Base-by-base conservation (phyloP, 805 yeast genomes). In the Phaffomyces opuntiae region DNA sequence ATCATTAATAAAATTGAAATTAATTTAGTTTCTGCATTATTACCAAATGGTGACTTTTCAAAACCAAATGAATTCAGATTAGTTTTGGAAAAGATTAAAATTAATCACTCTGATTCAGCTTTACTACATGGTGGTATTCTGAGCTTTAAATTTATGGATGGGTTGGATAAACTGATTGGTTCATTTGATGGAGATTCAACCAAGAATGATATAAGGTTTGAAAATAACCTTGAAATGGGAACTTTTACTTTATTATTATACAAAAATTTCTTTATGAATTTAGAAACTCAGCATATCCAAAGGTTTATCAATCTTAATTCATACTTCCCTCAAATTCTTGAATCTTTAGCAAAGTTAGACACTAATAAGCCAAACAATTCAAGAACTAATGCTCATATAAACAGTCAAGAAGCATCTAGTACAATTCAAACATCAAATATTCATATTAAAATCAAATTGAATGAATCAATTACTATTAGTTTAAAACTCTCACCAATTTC, bases 131-230 rank as follows among this genome's bases (percentile, higher is more conserved):
- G 87, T 2, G 75, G 77, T 1, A 48, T 79, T 2, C 65, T 69
- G 39, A 53, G 50, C n/a, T 47, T 53, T 1, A 47, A 70, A 6
- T 16, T 61, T 4, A 46, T 64, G 19, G 51, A 47, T 21, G 47
- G 58, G 24, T 55, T 60, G 3, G 40, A 39, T 12, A 42, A 48
- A 1, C n/a, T 49, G 7, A 42, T 61, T 26, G 54, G 55, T 5
- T 42, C 48, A 29, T 65, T 75, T 46, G 59, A 55, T 25, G 55
- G 59, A n/a, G 50, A 55, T 25, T 38, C 58, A 14, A 48, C 53
- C 1, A 70, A 69, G 36, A 73, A 75, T 7, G 87, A 81, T 51
- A 40, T 81, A 3, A 56, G 81, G 32, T 76, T 80, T 56, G 85
- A 81, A 54, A 47, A 70, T 21, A 68, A 70, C 40, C 48, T 57